These are phyloP conservation scores for Pelargonium fulgidum DNA, from an alignment of 441 rosid species.

Conservation along the genomic window DNA sequence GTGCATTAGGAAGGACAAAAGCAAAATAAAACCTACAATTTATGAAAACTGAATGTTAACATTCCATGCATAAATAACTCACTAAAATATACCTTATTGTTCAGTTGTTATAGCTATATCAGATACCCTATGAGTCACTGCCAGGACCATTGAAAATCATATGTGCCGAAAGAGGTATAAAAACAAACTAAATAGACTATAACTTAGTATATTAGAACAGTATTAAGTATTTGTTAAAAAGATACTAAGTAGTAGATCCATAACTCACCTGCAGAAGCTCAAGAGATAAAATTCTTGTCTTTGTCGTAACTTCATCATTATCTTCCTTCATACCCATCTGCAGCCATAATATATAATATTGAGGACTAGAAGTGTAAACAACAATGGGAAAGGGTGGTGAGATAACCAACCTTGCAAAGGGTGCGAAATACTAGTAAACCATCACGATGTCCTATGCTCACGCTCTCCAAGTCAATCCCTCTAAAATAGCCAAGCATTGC, in stretches of 20 bases:
- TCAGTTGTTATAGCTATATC: neutral
- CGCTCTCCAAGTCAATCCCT: conserved; percentile 92
- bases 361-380: conserved; percentile 24
- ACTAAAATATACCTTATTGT: neutral
- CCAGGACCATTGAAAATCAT: neutral
- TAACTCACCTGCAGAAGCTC: conserved; percentile 91
- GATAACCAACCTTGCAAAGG: conserved; percentile 86
- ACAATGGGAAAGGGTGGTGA: conserved; percentile 15
- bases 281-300: conserved; percentile 87
- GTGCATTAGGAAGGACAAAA: neutral
- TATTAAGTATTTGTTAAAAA: neutral
- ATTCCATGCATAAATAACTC: too few relatives aligned
- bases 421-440: conserved; percentile 94
- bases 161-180: neutral
- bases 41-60: neutral
- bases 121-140: neutral
- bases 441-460: conserved; percentile 92
- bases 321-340: conserved; percentile 99
- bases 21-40: neutral
- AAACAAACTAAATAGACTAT: neutral
- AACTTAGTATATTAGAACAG: neutral
- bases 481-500: conserved; percentile 28
- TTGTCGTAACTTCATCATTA: conserved; percentile 84
- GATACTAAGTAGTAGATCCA: conserved; percentile 5
- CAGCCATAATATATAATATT: conserved; percentile 7